Conservation (phyloP, 2,329 filamentous ascomycete genomes). For the Epicoccum nigrum region DNA sequence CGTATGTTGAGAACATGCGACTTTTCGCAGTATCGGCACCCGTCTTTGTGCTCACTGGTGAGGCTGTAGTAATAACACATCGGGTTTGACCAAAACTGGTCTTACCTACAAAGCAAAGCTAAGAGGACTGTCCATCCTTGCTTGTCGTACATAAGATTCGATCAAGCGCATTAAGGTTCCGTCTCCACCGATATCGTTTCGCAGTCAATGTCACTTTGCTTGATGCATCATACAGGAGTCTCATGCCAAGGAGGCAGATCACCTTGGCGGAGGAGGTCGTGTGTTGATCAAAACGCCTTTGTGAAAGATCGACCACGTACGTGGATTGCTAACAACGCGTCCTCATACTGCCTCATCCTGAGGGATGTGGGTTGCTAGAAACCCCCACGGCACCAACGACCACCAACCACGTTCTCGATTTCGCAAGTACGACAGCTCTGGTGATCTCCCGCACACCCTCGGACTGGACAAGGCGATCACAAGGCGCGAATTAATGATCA, state of each 20-base stretch:
- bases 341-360: background rate
- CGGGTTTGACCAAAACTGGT: too few relatives aligned
- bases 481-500: too few relatives aligned
- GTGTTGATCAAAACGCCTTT: slow-evolving; percentile 8
- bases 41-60: too few relatives aligned
- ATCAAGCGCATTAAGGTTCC: slow-evolving; percentile 6
- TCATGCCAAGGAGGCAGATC: slow-evolving; percentile 29
- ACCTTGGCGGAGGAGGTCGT: slow-evolving; percentile 27
- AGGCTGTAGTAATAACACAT: too few relatives aligned
- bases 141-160: slow-evolving; percentile 26
- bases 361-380: background rate
- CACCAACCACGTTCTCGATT: too few relatives aligned
- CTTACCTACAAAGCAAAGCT: background rate
- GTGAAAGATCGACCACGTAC: slow-evolving; percentile 17
- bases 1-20: too few relatives aligned
- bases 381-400: background rate
- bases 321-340: background rate
- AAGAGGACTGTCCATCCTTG: slow-evolving; percentile 6
- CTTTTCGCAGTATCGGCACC: too few relatives aligned
- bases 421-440: background rate
- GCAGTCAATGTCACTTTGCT: slow-evolving; percentile 1
- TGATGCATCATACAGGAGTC: slow-evolving; percentile 16
- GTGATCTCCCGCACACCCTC: too few relatives aligned
- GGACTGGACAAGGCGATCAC: too few relatives aligned
- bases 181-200: slow-evolving; percentile 3